phyloP scores from a whole-genome alignment of 116 monocot species.

The Dioscorea cayenensis region DNA sequence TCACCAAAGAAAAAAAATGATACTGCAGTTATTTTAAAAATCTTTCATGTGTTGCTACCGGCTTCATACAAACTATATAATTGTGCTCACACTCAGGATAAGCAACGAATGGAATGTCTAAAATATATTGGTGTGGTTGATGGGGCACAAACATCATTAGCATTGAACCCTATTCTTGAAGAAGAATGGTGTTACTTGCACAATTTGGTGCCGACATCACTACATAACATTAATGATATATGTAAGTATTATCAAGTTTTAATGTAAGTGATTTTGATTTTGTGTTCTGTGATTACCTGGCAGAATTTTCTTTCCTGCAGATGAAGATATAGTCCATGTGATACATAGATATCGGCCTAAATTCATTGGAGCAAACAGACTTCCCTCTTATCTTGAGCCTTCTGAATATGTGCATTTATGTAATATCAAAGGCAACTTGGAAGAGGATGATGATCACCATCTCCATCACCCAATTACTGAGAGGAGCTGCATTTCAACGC shows the following conservation, averaged over 20 bases:
- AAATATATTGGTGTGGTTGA: slow-evolving; percentile 36
- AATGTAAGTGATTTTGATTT: not conserved
- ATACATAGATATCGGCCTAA: slow-evolving; percentile 62
- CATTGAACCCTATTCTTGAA: slow-evolving; percentile 37
- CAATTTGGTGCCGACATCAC: slow-evolving; percentile 49
- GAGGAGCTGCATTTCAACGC: slow-evolving; percentile 36
- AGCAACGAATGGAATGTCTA: slow-evolving; percentile 46
- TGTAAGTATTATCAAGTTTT: slow-evolving; percentile 37
- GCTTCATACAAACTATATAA: not conserved
- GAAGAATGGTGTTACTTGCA: slow-evolving; percentile 79
- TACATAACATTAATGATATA: slow-evolving; percentile 59
- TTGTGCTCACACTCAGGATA: slow-evolving; percentile 31
- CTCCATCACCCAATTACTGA: slow-evolving; percentile 2
- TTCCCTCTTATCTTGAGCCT: slow-evolving; percentile 34
- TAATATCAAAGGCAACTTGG: slow-evolving; percentile 24
- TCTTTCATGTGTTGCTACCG: not conserved
- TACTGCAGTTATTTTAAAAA: not conserved
- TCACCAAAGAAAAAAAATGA: not conserved
- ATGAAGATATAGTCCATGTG: slow-evolving; percentile 44
- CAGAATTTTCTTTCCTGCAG: slow-evolving; percentile 28
- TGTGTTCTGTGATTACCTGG: not conserved
- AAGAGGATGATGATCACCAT: slow-evolving; percentile 10
- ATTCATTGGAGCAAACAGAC: slow-evolving; percentile 28
- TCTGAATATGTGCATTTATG: slow-evolving; percentile 50
- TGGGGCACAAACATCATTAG: slow-evolving; percentile 13